Evolutionary conservation across 2,329 filamentous ascomycete species (phyloP), one percentile per base, ranked within the genome.

Genomic region (Colletotrichum filicis): DNA sequence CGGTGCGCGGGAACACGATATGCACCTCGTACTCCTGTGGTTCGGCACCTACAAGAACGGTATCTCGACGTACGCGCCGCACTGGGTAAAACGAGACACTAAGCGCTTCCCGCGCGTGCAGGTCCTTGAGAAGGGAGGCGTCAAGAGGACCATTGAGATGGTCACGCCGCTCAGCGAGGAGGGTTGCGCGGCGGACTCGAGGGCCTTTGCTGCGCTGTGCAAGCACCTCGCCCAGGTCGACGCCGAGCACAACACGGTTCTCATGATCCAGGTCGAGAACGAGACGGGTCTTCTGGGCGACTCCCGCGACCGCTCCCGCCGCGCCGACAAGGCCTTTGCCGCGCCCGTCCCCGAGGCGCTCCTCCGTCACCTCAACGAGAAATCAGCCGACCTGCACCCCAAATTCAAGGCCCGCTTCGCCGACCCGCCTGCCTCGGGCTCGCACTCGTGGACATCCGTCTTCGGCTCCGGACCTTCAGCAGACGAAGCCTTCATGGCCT

Each of bases 251-350:
- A 82, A 80, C 3, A 90, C 87, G 0, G 87, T 90, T 0, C 74
- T 90, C 2, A 89, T 89, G 88, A 83, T 89, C 0, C 88, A 90
- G 74, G 87, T 90, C n/a, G 86, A 90, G 77, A 90, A 90, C 55
- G 88, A 90, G 78, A 83, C 82, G 0, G 88, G 88, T 0, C 72
- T 89, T 0, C 79, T 89, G 0, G 87, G 87, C 0, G 87, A 89
- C 75, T 88, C 84, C 8, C 81, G 87, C 26, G 88, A 89, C 75
- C 79, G 84, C 3, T 85, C 82, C 3, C 75, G 76, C 1, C 76
- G 77, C 6, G 87, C 86, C 1, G 80, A 87, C 22, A 77, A 81
- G 61, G 80, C 76, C 0, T 89, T 88, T 75, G 68, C 74, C 1
- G 65, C 82, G 11, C 78, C 80, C 0, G 75, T 83, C 1, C 81